Evolutionary conservation across 768 basidiomycete genomes (phyloP).

Genomic region (Rhizopogon roseolus): DNA sequence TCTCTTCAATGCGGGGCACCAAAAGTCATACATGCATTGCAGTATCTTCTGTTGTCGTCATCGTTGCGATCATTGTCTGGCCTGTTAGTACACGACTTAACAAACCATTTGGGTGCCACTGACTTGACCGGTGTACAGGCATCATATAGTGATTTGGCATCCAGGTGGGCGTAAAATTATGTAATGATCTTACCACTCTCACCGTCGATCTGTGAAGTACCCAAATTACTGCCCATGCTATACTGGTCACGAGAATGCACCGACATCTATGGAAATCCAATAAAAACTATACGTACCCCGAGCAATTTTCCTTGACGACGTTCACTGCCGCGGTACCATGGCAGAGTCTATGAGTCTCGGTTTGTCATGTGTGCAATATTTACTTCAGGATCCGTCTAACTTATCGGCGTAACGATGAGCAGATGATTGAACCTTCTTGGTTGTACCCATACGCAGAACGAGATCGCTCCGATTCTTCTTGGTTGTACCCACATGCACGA

Average conservation of each 20-base stretch:
- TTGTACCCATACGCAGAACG: not conserved
- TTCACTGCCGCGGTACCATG: not conserved
- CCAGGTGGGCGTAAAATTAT: not conserved
- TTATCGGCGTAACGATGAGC: not conserved
- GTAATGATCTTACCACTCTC: not conserved
- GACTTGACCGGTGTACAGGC: not conserved
- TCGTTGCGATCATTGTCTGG: not conserved
- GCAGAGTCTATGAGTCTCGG: not conserved
- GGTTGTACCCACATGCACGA: not conserved
- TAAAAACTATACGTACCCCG: not conserved
- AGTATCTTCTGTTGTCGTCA: not conserved
- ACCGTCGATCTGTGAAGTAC: not conserved
- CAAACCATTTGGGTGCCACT: not conserved
- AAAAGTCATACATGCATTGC: not conserved
- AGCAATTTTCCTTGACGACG: not conserved
- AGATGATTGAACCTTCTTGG: not conserved
- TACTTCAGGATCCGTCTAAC: not conserved
- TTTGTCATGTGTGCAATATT: not conserved
- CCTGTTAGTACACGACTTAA: not conserved
- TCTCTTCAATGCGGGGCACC: not conserved
- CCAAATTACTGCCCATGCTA: not conserved
- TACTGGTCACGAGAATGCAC: not conserved
- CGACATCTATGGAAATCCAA: not conserved
- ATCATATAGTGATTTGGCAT: not conserved
- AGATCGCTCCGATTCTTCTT: not conserved